phyloP scores from a whole-genome alignment of 2,329 filamentous ascomycete genomes.

The Oidium heveae region DNA sequence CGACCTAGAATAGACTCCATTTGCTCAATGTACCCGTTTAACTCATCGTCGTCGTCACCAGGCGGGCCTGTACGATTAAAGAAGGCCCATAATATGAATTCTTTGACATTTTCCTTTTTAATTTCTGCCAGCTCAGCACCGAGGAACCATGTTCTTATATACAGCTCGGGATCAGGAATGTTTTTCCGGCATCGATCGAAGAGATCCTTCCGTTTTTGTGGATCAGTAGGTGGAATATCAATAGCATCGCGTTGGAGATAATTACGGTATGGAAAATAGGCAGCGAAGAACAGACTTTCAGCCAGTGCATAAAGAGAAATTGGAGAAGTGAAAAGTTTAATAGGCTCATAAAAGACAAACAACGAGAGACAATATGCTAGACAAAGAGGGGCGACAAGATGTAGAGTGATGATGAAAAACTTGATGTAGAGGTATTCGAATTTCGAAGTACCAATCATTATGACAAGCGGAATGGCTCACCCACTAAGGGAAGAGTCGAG shows the following conservation, averaged over 20 bases:
- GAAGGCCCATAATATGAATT: slow-evolving; percentile 36
- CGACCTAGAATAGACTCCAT: slow-evolving; percentile 25
- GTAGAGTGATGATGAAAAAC: slow-evolving; percentile 21
- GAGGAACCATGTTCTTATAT: slow-evolving; percentile 31
- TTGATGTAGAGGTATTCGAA: slow-evolving; percentile 19
- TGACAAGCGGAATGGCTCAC: background rate
- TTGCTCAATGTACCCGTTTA: slow-evolving; percentile 27
- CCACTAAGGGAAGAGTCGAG: too few species aligned
- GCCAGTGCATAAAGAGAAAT: slow-evolving; percentile 10
- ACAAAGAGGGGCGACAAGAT: slow-evolving; percentile 23
- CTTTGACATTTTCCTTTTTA: slow-evolving; percentile 30
- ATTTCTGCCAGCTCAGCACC: slow-evolving; percentile 26
- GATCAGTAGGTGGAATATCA: slow-evolving; percentile 21
- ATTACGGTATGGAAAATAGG: slow-evolving; percentile 26
- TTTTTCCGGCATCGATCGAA: slow-evolving; percentile 25
- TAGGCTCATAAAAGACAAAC: slow-evolving; percentile 11
- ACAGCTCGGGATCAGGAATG: slow-evolving; percentile 25
- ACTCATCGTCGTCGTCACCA: slow-evolving; percentile 23
- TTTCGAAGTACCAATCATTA: slow-evolving; percentile 14
- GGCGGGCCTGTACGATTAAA: slow-evolving; percentile 21
- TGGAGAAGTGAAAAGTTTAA: slow-evolving; percentile 10
- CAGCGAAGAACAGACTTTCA: slow-evolving; percentile 28
- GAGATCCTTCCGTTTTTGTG: slow-evolving; percentile 21
- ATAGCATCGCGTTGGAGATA: slow-evolving; percentile 24
- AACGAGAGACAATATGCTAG: slow-evolving; percentile 19